Evolutionary conservation across 192 early-diverging fungal genomes (phyloP).

Genomic region (Obelidium mucronatum): DNA sequence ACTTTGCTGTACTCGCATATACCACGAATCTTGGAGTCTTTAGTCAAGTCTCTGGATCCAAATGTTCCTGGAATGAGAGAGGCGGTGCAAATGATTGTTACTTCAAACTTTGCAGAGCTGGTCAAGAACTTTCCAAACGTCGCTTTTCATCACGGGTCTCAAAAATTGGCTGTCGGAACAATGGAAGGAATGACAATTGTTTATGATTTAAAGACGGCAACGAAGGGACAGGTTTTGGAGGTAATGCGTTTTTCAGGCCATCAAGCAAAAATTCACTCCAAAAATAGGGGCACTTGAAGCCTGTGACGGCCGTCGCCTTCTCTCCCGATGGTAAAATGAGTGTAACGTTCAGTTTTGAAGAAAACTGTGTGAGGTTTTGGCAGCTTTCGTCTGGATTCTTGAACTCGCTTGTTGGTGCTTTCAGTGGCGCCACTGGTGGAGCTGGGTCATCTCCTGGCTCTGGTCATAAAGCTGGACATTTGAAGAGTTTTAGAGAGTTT

Average conservation of each 20-base stretch:
- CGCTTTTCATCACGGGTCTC: conserved; percentile 74
- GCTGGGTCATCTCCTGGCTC: conserved; percentile 38
- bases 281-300: conserved; percentile 68
- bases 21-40: conserved; percentile 71
- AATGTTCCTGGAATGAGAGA: conserved; percentile 78
- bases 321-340: conserved; percentile 81
- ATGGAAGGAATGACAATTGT: conserved; percentile 76
- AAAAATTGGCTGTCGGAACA: conserved; percentile 81
- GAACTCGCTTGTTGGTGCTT: conserved; percentile 67
- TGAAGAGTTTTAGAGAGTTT: conserved; percentile 59
- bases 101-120: conserved; percentile 65
- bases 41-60: conserved; percentile 85
- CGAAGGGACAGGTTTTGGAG: conserved; percentile 77
- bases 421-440: conserved; percentile 40
- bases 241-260: conserved; percentile 36
- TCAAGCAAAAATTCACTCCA: background rate
- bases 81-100: conserved; percentile 65
- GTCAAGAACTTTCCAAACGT: conserved; percentile 70
- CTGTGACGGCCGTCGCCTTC: conserved; percentile 75
- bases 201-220: conserved; percentile 85
- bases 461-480: conserved; percentile 42
- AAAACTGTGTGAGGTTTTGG: conserved; percentile 77
- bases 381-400: conserved; percentile 76
- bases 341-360: conserved; percentile 71
- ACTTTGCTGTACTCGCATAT: conserved; percentile 68